Evolutionary conservation across 352 stramenopile genomes (phyloP), one percentile per base, ranked within the genome.

Genomic region (Pythium aristosporum): DNA sequence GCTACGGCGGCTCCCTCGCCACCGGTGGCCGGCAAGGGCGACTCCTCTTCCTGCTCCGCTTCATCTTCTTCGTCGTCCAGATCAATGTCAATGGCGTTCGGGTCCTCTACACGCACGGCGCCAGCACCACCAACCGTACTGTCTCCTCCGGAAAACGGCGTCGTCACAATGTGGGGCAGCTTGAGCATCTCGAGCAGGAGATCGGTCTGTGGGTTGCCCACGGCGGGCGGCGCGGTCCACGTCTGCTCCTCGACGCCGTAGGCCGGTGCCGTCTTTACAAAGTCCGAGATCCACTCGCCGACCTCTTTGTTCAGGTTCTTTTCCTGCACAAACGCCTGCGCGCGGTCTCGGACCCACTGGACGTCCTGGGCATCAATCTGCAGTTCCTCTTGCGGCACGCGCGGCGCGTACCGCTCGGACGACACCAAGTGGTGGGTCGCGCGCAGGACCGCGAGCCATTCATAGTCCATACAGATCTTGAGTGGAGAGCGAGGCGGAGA

Each of bases 171-270:
- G 66, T 99, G 97, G n/a, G 83, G 79, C 21, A 99, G 74, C 64
- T 96, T 92, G 36, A 99, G 75, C 48, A 98, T 71, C 51, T 91
- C 74, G 53, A 99, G 68, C 30, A 99, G 76, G 55, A 87, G 54
- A 70, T 99, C 97, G 1, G 96, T 99, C 68, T 99, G 96, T 8
- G 94, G 96, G 63, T 99, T 99, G 2, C 96, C 96, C n/a, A 57
- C 73, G 63, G 32, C 71, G 51, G 21, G 66, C 34, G 52, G 52
- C 28, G 46, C 44, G 13, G 37, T 63, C 63, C 54, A 68, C 44
- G 59, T 52, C 6, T 71, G 60, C 25, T 80, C 66, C 58, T 91
- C 66, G 57, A 89, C 75, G 3, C 75, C 79, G 44, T 90, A 81
- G 13, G 75, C 67, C 20, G 86, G 80, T 25, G 77, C 89, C 0